Conservation (phyloP, 2,329 filamentous ascomycete species). For the Sporothrix brunneoviolacea region DNA sequence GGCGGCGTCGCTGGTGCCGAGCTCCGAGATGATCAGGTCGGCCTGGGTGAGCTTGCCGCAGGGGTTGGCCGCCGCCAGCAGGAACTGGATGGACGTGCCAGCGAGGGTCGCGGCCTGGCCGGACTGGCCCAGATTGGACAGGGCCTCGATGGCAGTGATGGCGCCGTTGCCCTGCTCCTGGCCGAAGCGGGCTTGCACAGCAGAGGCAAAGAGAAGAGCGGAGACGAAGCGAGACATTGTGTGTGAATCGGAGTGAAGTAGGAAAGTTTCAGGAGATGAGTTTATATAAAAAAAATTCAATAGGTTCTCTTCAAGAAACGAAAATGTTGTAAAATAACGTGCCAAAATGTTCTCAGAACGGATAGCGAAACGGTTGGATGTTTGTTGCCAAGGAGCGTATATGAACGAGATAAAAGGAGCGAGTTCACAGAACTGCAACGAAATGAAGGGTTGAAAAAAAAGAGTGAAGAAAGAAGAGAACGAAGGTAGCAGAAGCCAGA, state of each 20-base stretch:
- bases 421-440: slow-evolving; percentile 18
- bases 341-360: slow-evolving; percentile 16
- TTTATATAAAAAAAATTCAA: background rate
- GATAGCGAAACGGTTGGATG: slow-evolving; percentile 1
- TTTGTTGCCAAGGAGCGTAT: slow-evolving; percentile 3
- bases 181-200: slow-evolving; percentile 46
- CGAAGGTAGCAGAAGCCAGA: slow-evolving; percentile 9
- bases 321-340: too few species aligned
- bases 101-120: slow-evolving; percentile 58
- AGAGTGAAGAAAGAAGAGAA: slow-evolving; percentile 12
- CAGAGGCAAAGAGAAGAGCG: slow-evolving; percentile 24
- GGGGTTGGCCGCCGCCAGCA: slow-evolving; percentile 48
- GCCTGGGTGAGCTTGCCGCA: slow-evolving; percentile 49
- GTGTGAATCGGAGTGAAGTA: too few species aligned
- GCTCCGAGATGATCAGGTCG: slow-evolving; percentile 55
- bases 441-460: slow-evolving; percentile 5
- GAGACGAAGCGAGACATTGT: slow-evolving; percentile 28
- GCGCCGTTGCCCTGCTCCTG: slow-evolving; percentile 51
- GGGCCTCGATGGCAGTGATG: slow-evolving; percentile 45
- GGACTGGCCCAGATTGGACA: slow-evolving; percentile 46
- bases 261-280: too few species aligned
- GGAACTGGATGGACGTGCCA: slow-evolving; percentile 51
- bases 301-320: background rate
- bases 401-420: slow-evolving; percentile 6
- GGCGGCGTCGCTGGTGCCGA: slow-evolving; percentile 52